These are phyloP conservation scores for Karstenula rhodostoma DNA, from an alignment of 2,329 filamentous ascomycete genomes.

Conservation along the genomic window DNA sequence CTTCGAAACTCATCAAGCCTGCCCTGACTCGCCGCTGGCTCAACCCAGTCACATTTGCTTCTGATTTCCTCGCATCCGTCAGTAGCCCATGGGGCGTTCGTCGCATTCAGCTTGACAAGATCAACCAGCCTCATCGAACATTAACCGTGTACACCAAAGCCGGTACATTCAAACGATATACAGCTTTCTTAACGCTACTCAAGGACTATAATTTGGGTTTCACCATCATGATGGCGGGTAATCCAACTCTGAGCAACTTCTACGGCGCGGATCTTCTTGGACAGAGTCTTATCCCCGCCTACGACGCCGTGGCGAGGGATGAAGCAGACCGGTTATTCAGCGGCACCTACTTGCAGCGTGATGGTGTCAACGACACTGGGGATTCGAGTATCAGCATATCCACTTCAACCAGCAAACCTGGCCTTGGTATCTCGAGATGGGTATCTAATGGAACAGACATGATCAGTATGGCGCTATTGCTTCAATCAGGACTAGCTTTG, in stretches of 20 bases:
- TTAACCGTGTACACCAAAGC: slow-evolving; percentile 25
- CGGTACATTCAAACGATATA: slow-evolving; percentile 24
- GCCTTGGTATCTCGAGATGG: slow-evolving; percentile 24
- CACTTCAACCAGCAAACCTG: slow-evolving; percentile 20
- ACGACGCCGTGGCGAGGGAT: slow-evolving; percentile 25
- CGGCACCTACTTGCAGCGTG: slow-evolving; percentile 20
- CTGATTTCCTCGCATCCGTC: slow-evolving; percentile 23
- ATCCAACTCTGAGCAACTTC: slow-evolving; percentile 20
- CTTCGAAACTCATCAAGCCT: slow-evolving; percentile 27
- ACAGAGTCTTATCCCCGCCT: slow-evolving; percentile 23
- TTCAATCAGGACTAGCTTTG: slow-evolving; percentile 19
- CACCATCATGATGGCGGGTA: slow-evolving; percentile 26
- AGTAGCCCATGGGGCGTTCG: slow-evolving; percentile 36
- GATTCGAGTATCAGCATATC: slow-evolving; percentile 23
- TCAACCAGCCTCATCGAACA: slow-evolving; percentile 22
- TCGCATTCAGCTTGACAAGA: slow-evolving; percentile 27
- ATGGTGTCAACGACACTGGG: not conserved
- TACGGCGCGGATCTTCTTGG: slow-evolving; percentile 23
- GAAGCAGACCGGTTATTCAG: slow-evolving; percentile 22
- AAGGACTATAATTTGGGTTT: slow-evolving; percentile 27
- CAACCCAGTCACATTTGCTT: slow-evolving; percentile 29
- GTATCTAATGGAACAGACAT: slow-evolving; percentile 30
- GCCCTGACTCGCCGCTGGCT: slow-evolving; percentile 32
- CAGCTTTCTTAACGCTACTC: slow-evolving; percentile 23
- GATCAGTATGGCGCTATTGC: slow-evolving; percentile 24